These are phyloP conservation scores for Thamnidium elegans DNA, from an alignment of 192 early-diverging fungal genomes.

Conservation along the genomic window DNA sequence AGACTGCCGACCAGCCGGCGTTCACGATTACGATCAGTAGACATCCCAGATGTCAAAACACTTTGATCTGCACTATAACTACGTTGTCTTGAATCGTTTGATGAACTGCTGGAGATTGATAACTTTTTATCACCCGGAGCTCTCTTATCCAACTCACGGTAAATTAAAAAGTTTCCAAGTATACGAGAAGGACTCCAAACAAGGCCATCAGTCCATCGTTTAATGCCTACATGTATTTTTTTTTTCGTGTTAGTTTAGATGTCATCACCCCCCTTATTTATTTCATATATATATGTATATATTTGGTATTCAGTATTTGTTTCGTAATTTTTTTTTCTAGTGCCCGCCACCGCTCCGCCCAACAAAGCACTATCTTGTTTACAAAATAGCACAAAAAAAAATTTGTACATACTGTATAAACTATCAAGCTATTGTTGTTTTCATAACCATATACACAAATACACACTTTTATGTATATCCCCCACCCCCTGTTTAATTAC, in stretches of 20 bases:
- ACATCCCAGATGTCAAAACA: conserved; percentile 15
- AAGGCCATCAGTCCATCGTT: conserved; percentile 84
- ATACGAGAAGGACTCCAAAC: conserved; percentile 84
- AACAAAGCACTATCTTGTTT: too few species aligned
- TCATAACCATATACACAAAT: too few species aligned
- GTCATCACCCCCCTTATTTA: background rate
- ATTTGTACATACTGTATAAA: too few species aligned
- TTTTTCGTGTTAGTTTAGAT: background rate
- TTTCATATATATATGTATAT: background rate
- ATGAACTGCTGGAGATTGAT: conserved; percentile 6
- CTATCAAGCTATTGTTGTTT: too few species aligned
- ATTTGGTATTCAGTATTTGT: too few species aligned
- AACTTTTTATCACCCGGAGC: conserved; percentile 17
- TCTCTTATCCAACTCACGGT: conserved; percentile 68
- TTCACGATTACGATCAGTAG: conserved; percentile 49
- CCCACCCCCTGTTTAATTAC: conserved; percentile 17
- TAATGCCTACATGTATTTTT: conserved; percentile 49
- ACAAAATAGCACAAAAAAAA: too few species aligned
- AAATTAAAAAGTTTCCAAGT: conserved; percentile 76
- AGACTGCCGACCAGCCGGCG: conserved; percentile 53
- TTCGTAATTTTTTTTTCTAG: too few species aligned
- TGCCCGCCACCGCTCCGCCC: too few species aligned
- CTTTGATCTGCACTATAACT: conserved; percentile 34
- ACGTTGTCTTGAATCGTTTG: conserved; percentile 18
- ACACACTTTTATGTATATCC: background rate